Evolutionary conservation across 495 filamentous ascomycete species (phyloP), one percentile per base, ranked within the genome.

Genomic region (Cercophora scortea): DNA sequence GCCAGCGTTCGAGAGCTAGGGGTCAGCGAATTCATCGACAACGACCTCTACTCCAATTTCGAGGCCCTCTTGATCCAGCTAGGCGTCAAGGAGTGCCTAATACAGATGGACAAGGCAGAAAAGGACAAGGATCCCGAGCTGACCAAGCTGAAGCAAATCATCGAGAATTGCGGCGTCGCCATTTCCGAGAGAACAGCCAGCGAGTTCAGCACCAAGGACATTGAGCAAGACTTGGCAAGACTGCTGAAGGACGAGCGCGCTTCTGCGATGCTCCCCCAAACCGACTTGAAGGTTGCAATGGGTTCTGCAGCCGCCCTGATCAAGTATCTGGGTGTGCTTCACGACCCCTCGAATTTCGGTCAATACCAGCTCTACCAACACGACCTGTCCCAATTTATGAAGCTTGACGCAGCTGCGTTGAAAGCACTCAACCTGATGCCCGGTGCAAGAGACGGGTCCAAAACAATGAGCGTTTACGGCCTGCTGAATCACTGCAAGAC

Each of bases 401-500:
- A 96, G 70, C 82, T 99, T 11, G 93, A 99, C 74, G 88, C 94
- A 11, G 89, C 93, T 6, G 93, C 93, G 2, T 73, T 99, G 13
- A 89, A 92, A 53, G 93, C 93, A 11, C 78, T 99, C 43, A 99
- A 97, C 60, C 78, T 99, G 16, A 96, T 99, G 89, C 93, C 93
- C 18, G 92, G 94, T 15, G 89, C 88, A 8, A 82, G 89, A 60
- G 94, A 97, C 61, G 94, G 93, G 15, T 79, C 90, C 17, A 96
- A 96, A 74, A 95, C 79, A n/a, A 99, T 97, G 94, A 96, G 88
- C 61, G 60, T 99, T 53, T 97, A 87, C 59, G 93, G 93, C 2
- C 66, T 99, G 35, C 74, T 99, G 47, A 97, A 99, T 62, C 94
- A 97, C 62, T 99, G 93, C 77, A 99, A 95, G 69, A 99, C 93